These are phyloP conservation scores for Chaetomium olivaceum DNA, from an alignment of 2,329 filamentous ascomycete species.

Conservation along the genomic window DNA sequence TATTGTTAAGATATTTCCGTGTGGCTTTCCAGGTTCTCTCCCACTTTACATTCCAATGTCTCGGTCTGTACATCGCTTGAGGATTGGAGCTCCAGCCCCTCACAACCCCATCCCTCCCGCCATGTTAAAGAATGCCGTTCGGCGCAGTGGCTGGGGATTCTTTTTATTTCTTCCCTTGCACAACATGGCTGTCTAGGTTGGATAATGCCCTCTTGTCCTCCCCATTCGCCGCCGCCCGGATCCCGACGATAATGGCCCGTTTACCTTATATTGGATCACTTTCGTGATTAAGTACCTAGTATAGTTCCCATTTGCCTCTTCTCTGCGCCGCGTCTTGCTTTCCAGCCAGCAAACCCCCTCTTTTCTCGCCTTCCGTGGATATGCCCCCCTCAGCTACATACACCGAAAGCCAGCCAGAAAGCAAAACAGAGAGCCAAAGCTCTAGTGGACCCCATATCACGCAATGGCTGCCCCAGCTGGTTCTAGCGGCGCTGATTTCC, in stretches of 20 bases:
- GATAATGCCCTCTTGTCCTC: neutral
- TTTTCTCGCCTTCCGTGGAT: neutral
- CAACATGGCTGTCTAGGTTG: neutral
- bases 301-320: neutral
- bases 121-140: slow-evolving; percentile 14
- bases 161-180: neutral
- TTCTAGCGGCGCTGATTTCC: slow-evolving; percentile 14
- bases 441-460: slow-evolving; percentile 6
- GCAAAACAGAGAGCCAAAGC: slow-evolving; percentile 22
- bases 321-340: neutral
- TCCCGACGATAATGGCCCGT: neutral
- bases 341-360: too few species aligned
- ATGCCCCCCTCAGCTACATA: slow-evolving; percentile 18
- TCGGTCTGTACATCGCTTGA: neutral
- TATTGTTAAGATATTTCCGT: neutral
- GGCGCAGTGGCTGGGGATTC: slow-evolving; percentile 12
- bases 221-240: neutral
- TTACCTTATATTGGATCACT: neutral
- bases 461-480: slow-evolving; percentile 20
- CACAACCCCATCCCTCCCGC: neutral
- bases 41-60: neutral
- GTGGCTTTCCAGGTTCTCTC: neutral
- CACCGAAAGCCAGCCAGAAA: slow-evolving; percentile 18
- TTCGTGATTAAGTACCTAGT: neutral
- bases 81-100: neutral